A percentile compares a stretch with the other conserved stretches of the same genome.
These are phyloP conservation scores for Amphichorda felina DNA, from an alignment of 2,329 filamentous ascomycete genomes.

Conservation along the genomic window DNA sequence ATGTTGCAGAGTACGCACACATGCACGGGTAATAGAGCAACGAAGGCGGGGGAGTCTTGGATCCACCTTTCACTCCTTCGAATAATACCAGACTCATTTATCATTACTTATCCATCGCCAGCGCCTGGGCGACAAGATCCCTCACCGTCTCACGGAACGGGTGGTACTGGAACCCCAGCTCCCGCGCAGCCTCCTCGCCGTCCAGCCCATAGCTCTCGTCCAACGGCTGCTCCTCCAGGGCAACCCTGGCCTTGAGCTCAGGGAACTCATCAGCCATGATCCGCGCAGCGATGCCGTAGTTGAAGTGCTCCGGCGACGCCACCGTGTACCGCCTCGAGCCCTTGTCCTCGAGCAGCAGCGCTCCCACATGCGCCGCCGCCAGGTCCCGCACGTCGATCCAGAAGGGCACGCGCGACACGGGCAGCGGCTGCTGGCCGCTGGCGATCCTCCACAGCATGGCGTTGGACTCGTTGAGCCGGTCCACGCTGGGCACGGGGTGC, in stretches of 20 bases:
- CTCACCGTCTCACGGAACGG: constrained; percentile 21
- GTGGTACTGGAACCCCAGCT: constrained; percentile 25
- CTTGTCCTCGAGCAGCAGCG: constrained; percentile 21
- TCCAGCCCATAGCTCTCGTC: constrained; percentile 28
- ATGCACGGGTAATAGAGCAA: no score
- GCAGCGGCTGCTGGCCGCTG: constrained; percentile 20
- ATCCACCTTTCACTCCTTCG: no score
- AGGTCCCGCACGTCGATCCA: constrained; percentile 36
- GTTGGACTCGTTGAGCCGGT: constrained; percentile 29
- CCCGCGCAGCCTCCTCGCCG: constrained; percentile 23
- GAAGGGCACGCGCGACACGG: constrained; percentile 23
- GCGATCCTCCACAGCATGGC: constrained; percentile 26
- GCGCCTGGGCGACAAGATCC: constrained; percentile 17
- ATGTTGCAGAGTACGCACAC: no score
- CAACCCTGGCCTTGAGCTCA: constrained; percentile 17
- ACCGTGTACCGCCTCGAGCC: constrained; percentile 26
- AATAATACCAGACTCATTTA: no score
- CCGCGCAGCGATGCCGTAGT: constrained; percentile 28
- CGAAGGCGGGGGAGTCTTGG: no score
- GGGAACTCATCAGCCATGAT: constrained; percentile 28
- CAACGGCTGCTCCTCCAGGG: constrained; percentile 18
- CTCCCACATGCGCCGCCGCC: constrained; percentile 29
- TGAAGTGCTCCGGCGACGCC: constrained; percentile 29
- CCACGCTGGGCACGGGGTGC: constrained; percentile 20
- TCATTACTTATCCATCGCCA: no score